Evolutionary conservation across 2,329 filamentous ascomycete genomes (phyloP).

Genomic region (Ophiosphaerella narmari): DNA sequence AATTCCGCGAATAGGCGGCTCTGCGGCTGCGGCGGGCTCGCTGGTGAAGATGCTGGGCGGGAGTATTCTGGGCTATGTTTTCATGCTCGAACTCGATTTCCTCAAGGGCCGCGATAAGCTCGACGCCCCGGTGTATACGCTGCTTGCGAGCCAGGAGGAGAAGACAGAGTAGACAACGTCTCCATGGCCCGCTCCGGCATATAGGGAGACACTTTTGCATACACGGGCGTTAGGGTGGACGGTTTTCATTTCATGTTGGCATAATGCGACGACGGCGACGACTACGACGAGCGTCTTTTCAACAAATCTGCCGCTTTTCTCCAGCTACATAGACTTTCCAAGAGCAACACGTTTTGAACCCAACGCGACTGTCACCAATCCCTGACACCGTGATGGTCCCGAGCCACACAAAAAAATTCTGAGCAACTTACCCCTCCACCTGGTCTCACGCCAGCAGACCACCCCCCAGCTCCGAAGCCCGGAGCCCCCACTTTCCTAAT

Average conservation of each 20-base stretch:
- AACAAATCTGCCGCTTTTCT: too few relatives aligned
- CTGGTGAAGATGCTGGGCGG: conserved; percentile 87
- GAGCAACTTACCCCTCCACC: neutral
- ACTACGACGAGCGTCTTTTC: too few relatives aligned
- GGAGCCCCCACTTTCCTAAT: neutral
- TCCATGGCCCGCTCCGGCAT: neutral
- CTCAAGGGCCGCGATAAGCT: conserved; percentile 92
- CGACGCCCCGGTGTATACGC: conserved; percentile 78
- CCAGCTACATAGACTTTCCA: too few relatives aligned
- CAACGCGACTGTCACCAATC: too few relatives aligned
- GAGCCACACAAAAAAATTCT: too few relatives aligned
- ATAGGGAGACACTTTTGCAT: conserved; percentile 24
- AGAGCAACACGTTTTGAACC: too few relatives aligned
- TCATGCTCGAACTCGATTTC: conserved; percentile 94
- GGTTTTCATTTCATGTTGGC: neutral
- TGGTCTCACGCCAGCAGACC: neutral
- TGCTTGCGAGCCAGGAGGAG: conserved; percentile 69
- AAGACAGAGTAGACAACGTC: conserved; percentile 13
- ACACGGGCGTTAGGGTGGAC: conserved; percentile 21
- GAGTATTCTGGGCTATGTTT: conserved; percentile 84
- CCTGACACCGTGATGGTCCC: too few relatives aligned
- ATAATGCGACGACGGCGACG: neutral
- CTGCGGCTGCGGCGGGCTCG: conserved; percentile 82
- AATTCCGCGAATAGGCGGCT: conserved; percentile 68
- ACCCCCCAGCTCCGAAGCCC: neutral